Evolutionary conservation across 148 eudicot species (phyloP), one percentile per base, ranked within the genome.

Genomic region (Camellia japonica): DNA sequence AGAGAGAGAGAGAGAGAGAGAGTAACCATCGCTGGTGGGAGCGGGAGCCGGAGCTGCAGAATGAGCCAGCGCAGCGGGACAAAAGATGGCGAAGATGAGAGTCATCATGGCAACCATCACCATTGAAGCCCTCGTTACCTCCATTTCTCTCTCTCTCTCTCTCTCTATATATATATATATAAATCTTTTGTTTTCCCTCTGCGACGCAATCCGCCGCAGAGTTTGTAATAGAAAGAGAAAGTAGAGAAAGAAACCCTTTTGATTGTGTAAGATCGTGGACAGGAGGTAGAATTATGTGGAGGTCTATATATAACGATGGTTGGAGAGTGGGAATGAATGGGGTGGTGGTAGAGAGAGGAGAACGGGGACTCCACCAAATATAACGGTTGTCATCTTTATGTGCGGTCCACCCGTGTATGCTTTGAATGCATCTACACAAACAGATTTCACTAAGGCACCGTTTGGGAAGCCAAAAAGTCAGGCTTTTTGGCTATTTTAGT

Each of bases 1-100:
- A 54, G 18, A 75, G 13, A 0, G 42, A 44, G 30, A 23, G 30
- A 62, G 54, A 81, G 73, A 61, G 16, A 61, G 16, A 30, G 30
- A 74, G 14, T 64, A 82, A 89, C 92, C 92, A 44, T 89, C 92
- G 62, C 84, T 87, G 71, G 87, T 67, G 42, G 92, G 88, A 55
- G 90, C 82, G 68, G 90, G 88, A 59, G 87, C 84, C 15, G 92
- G 90, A 62, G 89, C 79, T 15, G 78, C 62, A 58, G 87, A 89
- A 55, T 87, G 86, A 84, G 88, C 88, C 78, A 85, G 8, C 16
- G 66, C 68, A 16, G 79, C 43, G 14, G 79, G 79, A 46, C 30
- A 59, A 43, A 52, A 42, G 30, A 80, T 65, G 16, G 91, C 74
- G 60, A 89, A 83, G 61, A 89, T 79, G 72, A 89, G 82, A 65